Conservation (phyloP, 352 stramenopile species). For the Globisporangium perplexum region DNA sequence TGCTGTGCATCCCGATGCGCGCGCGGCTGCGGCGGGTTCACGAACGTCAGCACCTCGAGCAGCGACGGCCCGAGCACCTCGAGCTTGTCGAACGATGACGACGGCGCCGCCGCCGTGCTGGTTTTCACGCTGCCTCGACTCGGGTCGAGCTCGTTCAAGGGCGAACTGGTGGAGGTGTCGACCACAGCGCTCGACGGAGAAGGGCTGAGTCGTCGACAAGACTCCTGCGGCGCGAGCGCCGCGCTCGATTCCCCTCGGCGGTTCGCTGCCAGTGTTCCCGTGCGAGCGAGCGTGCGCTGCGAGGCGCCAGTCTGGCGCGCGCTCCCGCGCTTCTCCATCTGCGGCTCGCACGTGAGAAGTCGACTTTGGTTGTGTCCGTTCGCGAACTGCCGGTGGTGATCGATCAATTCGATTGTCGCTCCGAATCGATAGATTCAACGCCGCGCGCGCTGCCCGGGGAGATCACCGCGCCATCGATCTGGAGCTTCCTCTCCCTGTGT, state of each 20-base stretch:
- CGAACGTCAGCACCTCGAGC: conserved; percentile 39
- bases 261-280: neutral
- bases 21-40: conserved; percentile 27
- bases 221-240: conserved; percentile 5
- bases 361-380: neutral
- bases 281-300: conserved; percentile 2
- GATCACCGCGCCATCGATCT: too few relatives aligned
- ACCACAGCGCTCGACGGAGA: neutral
- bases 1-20: conserved; percentile 10
- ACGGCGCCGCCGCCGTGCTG: neutral
- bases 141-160: conserved; percentile 1
- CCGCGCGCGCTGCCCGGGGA: too few relatives aligned
- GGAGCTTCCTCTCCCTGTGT: too few relatives aligned
- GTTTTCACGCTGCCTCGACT: neutral
- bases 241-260: conserved; percentile 1
- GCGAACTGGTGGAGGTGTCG: neutral
- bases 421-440: too few relatives aligned
- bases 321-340: conserved; percentile 7
- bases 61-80: conserved; percentile 45
- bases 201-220: neutral
- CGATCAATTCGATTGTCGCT: too few relatives aligned
- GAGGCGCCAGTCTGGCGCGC: conserved; percentile 2
- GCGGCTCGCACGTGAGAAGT: too few relatives aligned
- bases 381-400: too few relatives aligned
- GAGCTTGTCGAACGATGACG: conserved; percentile 28